Conservation (phyloP, 73 alveolate species). For the Paramecium biaurelia region DNA sequence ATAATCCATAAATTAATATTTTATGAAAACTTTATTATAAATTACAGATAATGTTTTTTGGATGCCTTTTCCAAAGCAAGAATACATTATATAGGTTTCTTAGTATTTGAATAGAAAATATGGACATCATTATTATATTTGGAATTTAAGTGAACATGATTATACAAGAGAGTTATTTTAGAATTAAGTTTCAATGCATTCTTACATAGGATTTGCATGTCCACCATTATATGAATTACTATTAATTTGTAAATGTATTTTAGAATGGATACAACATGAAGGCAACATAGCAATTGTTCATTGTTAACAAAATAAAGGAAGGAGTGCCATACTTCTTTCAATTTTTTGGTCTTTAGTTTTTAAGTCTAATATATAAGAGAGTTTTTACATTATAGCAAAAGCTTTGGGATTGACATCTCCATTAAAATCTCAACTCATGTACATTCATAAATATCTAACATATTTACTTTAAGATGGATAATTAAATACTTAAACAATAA, state of each 20-base stretch:
- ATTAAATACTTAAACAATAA: neutral
- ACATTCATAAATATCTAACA: neutral
- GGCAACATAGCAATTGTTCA: conserved; percentile 49
- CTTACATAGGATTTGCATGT: conserved; percentile 3
- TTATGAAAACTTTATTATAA: neutral
- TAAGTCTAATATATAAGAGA: neutral
- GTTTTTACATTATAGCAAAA: neutral
- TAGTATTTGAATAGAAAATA: conserved; percentile 14
- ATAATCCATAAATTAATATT: conserved; percentile 1
- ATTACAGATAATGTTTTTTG: conserved; percentile 33
- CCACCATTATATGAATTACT: conserved; percentile 39
- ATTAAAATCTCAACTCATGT: neutral
- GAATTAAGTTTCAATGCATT: conserved; percentile 17
- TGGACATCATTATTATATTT: conserved; percentile 12
- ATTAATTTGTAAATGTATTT: conserved; percentile 27
- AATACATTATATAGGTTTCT: neutral
- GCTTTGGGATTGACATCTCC: neutral
- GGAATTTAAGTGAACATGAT: conserved; percentile 51
- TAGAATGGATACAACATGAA: neutral
- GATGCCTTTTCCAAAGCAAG: conserved; percentile 49
- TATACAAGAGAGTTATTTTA: conserved; percentile 14
- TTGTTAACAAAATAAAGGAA: conserved; percentile 40
- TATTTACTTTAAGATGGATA: neutral
- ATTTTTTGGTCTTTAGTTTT: neutral
- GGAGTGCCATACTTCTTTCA: conserved; percentile 7